These are phyloP conservation scores for Juglanconis sp. DNA, from an alignment of 2,329 filamentous ascomycete species.

Conservation along the genomic window DNA sequence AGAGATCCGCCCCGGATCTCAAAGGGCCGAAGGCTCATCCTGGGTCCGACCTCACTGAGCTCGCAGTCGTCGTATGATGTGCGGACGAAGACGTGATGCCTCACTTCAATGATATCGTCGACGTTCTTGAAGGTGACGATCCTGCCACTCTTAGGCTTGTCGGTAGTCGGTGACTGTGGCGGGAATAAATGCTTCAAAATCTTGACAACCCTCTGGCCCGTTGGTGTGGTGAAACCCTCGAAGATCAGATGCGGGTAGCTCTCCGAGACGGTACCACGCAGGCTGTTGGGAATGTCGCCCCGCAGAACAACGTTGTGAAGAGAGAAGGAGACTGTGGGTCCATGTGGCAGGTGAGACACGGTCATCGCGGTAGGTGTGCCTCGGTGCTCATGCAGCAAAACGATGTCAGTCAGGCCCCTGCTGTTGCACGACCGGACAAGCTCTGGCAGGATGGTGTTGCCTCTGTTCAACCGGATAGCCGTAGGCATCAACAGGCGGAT, in stretches of 20 bases:
- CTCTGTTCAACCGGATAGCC: slow-evolving; percentile 82
- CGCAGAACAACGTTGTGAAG: slow-evolving; percentile 90
- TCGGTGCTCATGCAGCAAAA: slow-evolving; percentile 88
- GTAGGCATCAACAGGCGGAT: slow-evolving; percentile 72
- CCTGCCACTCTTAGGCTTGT: slow-evolving; percentile 75
- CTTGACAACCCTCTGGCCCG: slow-evolving; percentile 81
- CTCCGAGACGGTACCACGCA: slow-evolving; percentile 70
- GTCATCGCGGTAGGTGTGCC: slow-evolving; percentile 89
- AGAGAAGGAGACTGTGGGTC: slow-evolving; percentile 80
- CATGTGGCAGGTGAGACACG: slow-evolving; percentile 82
- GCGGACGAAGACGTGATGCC: slow-evolving; percentile 86
- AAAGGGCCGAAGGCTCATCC: slow-evolving; percentile 96
- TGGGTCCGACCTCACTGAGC: slow-evolving; percentile 82
- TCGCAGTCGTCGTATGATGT: slow-evolving; percentile 89
- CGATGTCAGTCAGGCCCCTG: slow-evolving; percentile 76
- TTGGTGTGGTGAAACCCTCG: slow-evolving; percentile 79
- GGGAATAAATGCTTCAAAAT: slow-evolving; percentile 94
- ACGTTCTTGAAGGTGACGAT: slow-evolving; percentile 94
- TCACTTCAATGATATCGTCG: slow-evolving; percentile 88
- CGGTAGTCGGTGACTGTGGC: slow-evolving; percentile 72
- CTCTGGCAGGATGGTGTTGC: slow-evolving; percentile 83
- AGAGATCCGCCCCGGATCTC: slow-evolving; percentile 88
- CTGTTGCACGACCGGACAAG: slow-evolving; percentile 78
- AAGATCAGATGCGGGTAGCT: slow-evolving; percentile 94
- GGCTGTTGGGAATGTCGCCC: slow-evolving; percentile 85